phyloP scores from a whole-genome alignment of 495 filamentous ascomycete genomes.

The Acidomyces sp. region DNA sequence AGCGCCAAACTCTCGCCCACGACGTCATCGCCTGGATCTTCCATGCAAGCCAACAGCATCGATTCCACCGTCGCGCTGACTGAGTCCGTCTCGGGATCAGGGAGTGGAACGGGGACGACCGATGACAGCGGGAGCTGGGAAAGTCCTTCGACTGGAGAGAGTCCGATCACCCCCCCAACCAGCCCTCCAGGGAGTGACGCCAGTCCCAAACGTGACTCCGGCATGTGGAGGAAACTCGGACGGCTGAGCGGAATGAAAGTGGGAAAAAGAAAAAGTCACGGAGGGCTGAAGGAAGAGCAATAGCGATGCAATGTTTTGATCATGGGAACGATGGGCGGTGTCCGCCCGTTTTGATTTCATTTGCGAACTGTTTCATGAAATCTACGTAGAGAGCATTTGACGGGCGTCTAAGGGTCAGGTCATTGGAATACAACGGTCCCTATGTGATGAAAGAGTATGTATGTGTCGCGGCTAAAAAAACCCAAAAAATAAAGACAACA shows the following conservation, averaged over 20 bases:
- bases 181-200: slow-evolving; percentile 28
- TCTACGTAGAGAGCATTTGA: no score
- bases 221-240: slow-evolving; percentile 20
- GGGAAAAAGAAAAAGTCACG: slow-evolving; percentile 17
- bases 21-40: slow-evolving; percentile 3
- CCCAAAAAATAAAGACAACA: no score
- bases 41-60: slow-evolving; percentile 1
- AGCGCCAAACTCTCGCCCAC: slow-evolving; percentile 15
- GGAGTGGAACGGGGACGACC: slow-evolving; percentile 21
- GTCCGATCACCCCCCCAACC: slow-evolving; percentile 29
- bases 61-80: slow-evolving; percentile 4
- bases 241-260: slow-evolving; percentile 18
- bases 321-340: not conserved
- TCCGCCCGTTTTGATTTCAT: no score
- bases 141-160: slow-evolving; percentile 20
- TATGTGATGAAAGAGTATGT: no score
- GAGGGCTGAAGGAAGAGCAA: slow-evolving; percentile 17
- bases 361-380: no score
- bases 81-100: slow-evolving; percentile 9
- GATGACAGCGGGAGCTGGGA: slow-evolving; percentile 27
- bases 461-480: no score
- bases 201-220: slow-evolving; percentile 19
- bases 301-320: not conserved
- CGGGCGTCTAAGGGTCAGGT: no score
- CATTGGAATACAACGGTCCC: no score